A percentile compares a stretch with the other conserved stretches of the same genome.
These are phyloP conservation scores for Xylariales sp. DNA, from an alignment of 2,329 filamentous ascomycete species.

Conservation along the genomic window DNA sequence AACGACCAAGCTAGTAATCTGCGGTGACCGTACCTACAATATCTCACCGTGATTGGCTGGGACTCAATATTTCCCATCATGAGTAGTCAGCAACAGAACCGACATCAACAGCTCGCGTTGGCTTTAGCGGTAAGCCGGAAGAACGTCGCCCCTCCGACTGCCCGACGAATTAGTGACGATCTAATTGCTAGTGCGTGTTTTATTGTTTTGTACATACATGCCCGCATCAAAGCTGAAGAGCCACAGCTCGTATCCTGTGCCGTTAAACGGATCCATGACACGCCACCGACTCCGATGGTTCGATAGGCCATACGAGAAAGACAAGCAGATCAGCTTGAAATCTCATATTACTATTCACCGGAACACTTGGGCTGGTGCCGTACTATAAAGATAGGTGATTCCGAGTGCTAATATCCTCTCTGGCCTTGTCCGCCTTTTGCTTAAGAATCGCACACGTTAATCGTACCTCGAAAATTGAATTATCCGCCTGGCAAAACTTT, in stretches of 20 bases:
- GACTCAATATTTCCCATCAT: too few species aligned
- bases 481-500: not conserved
- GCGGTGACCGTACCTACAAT: too few species aligned
- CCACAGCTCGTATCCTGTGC: conserved; percentile 17
- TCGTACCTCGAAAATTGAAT: not conserved
- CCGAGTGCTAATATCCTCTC: not conserved
- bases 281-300: conserved; percentile 17
- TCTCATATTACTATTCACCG: too few species aligned
- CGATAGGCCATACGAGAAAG: not conserved
- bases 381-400: conserved; percentile 14
- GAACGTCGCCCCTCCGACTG: conserved; percentile 10
- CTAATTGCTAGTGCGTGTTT: not conserved
- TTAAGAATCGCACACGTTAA: not conserved
- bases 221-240: conserved; percentile 28
- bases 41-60: too few species aligned
- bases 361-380: not conserved
- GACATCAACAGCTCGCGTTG: too few species aligned
- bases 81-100: too few species aligned
- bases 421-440: not conserved
- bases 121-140: conserved; percentile 26
- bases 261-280: conserved; percentile 2
- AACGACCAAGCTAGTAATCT: too few species aligned
- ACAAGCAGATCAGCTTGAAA: not conserved
- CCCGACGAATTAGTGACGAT: not conserved
- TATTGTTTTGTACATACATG: conserved; percentile 6